A percentile compares a stretch with the other conserved stretches of the same genome.
phyloP scores from a whole-genome alignment of 2,329 filamentous ascomycete genomes.

The Neofusicoccum sp. region DNA sequence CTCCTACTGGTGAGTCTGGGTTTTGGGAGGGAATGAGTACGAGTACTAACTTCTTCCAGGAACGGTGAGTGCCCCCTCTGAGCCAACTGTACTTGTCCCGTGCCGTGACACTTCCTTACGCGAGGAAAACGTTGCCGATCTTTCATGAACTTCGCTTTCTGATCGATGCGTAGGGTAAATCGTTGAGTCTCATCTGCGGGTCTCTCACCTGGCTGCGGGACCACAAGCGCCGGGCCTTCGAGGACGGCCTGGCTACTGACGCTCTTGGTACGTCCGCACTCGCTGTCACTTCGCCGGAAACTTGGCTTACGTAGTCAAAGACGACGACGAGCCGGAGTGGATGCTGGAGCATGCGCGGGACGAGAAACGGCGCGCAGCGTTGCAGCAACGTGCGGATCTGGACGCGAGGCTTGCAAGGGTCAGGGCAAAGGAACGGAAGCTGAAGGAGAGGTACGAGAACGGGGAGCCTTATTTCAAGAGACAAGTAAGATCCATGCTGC shows the following conservation, averaged over 20 bases:
- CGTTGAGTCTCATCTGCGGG: conserved; percentile 85
- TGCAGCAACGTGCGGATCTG: conserved; percentile 69
- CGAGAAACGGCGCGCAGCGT: conserved; percentile 67
- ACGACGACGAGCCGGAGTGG: conserved; percentile 79
- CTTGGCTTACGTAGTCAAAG: conserved; percentile 28
- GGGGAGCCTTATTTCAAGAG: conserved; percentile 54
- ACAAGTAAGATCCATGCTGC: conserved; percentile 37
- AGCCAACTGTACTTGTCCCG: neutral
- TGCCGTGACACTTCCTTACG: neutral
- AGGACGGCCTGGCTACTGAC: conserved; percentile 55
- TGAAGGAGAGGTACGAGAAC: conserved; percentile 54
- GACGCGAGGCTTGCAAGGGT: conserved; percentile 71
- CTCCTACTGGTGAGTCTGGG: conserved; percentile 73
- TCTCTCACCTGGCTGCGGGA: conserved; percentile 89
- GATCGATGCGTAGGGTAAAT: conserved; percentile 68
- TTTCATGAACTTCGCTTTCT: too few relatives aligned
- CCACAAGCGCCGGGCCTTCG: conserved; percentile 66
- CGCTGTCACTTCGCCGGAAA: neutral
- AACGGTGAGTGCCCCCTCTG: conserved; percentile 38
- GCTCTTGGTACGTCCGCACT: conserved; percentile 36
- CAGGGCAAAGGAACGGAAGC: conserved; percentile 63
- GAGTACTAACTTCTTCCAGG: conserved; percentile 32
- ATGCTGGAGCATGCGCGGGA: conserved; percentile 75
- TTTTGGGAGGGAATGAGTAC: neutral
- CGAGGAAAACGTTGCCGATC: too few relatives aligned